A percentile compares a stretch with the other conserved stretches of the same genome.
Evolutionary conservation across 73 alveolate genomes (phyloP).

Genomic region (Paramecium pentaurelia): DNA sequence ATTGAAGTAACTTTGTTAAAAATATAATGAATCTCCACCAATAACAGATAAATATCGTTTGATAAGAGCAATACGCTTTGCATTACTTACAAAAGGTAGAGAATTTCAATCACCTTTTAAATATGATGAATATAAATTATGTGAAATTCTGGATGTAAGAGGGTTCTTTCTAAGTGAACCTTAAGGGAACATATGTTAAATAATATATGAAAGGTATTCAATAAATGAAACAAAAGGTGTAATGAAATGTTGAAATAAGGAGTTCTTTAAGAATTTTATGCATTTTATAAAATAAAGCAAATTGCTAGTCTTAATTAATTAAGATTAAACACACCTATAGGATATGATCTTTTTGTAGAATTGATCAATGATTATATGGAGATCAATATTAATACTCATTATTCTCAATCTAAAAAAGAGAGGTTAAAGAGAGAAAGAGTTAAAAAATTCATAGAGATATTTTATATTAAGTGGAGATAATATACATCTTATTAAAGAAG

Average conservation of each 20-base stretch:
- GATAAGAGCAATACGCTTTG: neutral
- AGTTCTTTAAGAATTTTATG: neutral
- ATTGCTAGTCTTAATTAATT: neutral
- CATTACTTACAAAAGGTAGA: neutral
- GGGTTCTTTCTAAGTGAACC: neutral
- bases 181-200: neutral
- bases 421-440: neutral
- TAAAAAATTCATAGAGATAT: neutral
- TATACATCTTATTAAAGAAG: neutral
- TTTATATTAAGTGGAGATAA: neutral
- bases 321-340: neutral
- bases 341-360: neutral
- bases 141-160: neutral
- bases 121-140: neutral
- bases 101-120: neutral
- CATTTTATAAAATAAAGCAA: neutral
- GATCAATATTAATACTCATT: neutral
- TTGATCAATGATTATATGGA: neutral
- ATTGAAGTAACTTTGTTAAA: neutral
- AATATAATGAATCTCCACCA: neutral
- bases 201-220: conserved; percentile 18
- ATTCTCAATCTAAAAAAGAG: neutral
- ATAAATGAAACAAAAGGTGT: neutral
- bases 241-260: neutral
- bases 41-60: neutral